Base-by-base conservation (phyloP, 257 asterid genomes). In the Przewalskia tangutica region DNA sequence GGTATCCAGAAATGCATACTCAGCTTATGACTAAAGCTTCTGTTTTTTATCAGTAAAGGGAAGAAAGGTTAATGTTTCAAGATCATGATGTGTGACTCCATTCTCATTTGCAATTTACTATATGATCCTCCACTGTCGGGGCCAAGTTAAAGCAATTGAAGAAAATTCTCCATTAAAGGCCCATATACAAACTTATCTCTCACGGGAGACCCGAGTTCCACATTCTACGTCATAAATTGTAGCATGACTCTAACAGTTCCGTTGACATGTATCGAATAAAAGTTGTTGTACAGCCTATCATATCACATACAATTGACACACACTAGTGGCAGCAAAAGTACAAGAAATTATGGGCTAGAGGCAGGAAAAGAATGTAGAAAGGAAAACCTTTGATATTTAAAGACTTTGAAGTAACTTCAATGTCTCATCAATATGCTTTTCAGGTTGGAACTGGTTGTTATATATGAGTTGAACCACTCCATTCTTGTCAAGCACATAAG, bases 361-460 rank as follows among this genome's bases (percentile, higher is more conserved):
- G 83, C 7, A 48, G 48, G 50, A 55, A 53, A 56, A 58, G 48
- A 73, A 73, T 75, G 27, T 27, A 27, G 80, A 75, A 75, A 38
- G 80, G 80, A 56, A 32, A 50, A 50, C 62, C 82, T 32, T 27
- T 60, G 59, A 38, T n/a, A 56, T 75, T 79, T 83, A 94, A 81
- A 86, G 89, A 77, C 90, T 89, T 86, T 91, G 89, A 36, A 96
- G 98, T 83, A 96, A 92, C 93, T 94, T 96, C 89, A 96, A 87
- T 89, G 98, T 94, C 85, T 96, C 98, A 58, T 91, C 98, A 2
- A 96, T 93, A 77, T 96, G 99, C 90, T 96, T 96, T 81, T 96
- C 99, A 13, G 98, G 98, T 84, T 96, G 99, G 95, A 96, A 96
- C 88, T 96, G 99, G 64, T 94, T 96, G 85, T 94, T 96, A 86